Conservation (phyloP, 441 rosid species). For the Corymbia calophylla region DNA sequence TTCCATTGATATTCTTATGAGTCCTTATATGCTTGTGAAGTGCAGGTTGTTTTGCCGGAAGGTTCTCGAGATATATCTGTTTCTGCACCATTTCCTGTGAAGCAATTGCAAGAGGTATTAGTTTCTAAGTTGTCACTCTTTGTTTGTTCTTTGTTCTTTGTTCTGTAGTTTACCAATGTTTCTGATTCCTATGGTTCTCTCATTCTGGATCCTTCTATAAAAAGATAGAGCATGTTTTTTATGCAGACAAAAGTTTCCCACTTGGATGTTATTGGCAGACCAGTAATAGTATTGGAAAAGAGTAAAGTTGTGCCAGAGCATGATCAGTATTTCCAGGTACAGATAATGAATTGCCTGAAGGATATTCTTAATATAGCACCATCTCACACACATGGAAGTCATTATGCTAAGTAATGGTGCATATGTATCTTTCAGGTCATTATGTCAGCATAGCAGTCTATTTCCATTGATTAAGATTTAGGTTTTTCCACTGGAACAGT, state of each 20-base stretch:
- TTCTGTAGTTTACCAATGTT: background rate
- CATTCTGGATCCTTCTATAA: background rate
- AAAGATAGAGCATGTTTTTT: background rate
- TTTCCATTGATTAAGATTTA: background rate
- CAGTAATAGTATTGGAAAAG: conserved; percentile 77
- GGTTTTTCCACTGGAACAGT: background rate
- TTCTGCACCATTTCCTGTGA: conserved; percentile 68
- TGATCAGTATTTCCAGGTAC: conserved; percentile 86
- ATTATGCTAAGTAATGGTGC: background rate
- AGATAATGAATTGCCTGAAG: background rate
- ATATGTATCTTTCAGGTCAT: background rate
- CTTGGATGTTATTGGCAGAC: conserved; percentile 86
- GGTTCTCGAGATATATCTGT: conserved; percentile 67
- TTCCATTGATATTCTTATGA: background rate
- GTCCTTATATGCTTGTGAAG: background rate
- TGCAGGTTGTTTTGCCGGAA: conserved; percentile 93
- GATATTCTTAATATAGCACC: background rate
- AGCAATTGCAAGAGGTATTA: conserved; percentile 73
- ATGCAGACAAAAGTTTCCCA: conserved; percentile 74
- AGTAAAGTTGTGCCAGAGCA: conserved; percentile 82
- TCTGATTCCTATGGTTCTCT: background rate
- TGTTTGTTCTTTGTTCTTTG: background rate
- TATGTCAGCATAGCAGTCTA: background rate
- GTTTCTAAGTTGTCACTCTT: background rate
- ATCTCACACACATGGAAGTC: background rate